phyloP scores from a whole-genome alignment of 192 early-diverging fungal genomes.

The Bifiguratus adelaidae region DNA sequence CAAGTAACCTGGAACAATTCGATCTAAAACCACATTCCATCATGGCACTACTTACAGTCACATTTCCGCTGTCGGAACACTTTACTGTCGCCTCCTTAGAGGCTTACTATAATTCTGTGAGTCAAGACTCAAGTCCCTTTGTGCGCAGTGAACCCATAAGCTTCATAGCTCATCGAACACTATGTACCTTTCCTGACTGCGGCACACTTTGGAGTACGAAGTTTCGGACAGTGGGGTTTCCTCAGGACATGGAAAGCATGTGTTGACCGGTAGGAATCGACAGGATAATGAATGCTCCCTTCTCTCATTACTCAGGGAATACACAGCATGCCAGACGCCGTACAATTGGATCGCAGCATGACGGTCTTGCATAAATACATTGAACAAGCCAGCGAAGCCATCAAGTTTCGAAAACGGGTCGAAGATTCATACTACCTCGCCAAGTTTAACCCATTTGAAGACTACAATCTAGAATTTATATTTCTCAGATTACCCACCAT shows the following conservation, averaged over 20 bases:
- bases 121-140: not conserved
- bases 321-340: not conserved
- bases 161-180: not conserved
- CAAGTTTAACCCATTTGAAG: constrained; percentile 31
- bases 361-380: constrained; percentile 17
- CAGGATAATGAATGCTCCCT: not conserved
- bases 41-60: constrained; percentile 29
- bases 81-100: constrained; percentile 10
- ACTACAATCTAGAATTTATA: constrained; percentile 43
- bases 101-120: constrained; percentile 17
- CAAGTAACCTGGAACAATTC: constrained; percentile 15
- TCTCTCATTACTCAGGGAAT: not conserved
- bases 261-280: constrained; percentile 1
- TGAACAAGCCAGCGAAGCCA: constrained; percentile 23
- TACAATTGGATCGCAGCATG: constrained; percentile 7
- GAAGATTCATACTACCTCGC: constrained; percentile 27
- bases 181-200: not conserved
- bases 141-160: not conserved
- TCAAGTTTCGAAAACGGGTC: constrained; percentile 26
- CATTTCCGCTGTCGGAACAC: constrained; percentile 17
- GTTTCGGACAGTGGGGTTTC: constrained; percentile 15
- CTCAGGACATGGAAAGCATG: constrained; percentile 12
- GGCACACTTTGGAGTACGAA: constrained; percentile 4
- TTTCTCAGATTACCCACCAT: constrained; percentile 26
- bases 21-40: constrained; percentile 22